These are phyloP conservation scores for Auxenochlorella pyrenoidosa DNA, from an alignment of 139 green algal genomes.

Conservation along the genomic window DNA sequence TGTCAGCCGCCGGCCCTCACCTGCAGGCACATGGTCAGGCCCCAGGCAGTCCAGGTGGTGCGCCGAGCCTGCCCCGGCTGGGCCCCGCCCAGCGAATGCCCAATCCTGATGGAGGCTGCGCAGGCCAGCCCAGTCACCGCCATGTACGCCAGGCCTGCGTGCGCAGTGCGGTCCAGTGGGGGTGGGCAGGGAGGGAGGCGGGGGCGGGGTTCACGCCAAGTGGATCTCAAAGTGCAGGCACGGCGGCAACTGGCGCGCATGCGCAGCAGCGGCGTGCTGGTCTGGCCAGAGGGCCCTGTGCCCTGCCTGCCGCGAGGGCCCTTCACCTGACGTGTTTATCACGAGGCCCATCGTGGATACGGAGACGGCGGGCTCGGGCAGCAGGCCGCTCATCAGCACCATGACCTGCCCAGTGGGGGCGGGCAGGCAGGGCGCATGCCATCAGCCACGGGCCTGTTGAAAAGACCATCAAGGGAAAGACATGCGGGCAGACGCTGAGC, in stretches of 20 bases:
- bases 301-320: not conserved
- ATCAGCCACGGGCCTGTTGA: no score
- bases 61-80: conserved; percentile 5
- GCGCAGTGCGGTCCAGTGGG: not conserved
- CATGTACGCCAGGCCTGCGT: conserved; percentile 28
- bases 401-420: not conserved
- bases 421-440: not conserved
- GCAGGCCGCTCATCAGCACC: conserved; percentile 30
- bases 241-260: no score
- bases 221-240: no score
- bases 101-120: not conserved
- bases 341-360: conserved; percentile 22
- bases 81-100: conserved; percentile 13
- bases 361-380: conserved; percentile 24
- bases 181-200: not conserved
- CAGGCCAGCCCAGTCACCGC: not conserved
- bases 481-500: no score
- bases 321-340: conserved; percentile 20
- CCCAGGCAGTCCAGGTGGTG: conserved; percentile 7
- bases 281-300: not conserved
- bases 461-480: no score
- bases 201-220: no score
- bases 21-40: conserved; percentile 20
- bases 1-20: no score
- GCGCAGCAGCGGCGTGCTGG: no score